Percentiles rank a stretch among this genome's conserved stretches.
phyloP scores from a whole-genome alignment of 202 grass and related monocot species.

The Dendrocalamus latiflorus region DNA sequence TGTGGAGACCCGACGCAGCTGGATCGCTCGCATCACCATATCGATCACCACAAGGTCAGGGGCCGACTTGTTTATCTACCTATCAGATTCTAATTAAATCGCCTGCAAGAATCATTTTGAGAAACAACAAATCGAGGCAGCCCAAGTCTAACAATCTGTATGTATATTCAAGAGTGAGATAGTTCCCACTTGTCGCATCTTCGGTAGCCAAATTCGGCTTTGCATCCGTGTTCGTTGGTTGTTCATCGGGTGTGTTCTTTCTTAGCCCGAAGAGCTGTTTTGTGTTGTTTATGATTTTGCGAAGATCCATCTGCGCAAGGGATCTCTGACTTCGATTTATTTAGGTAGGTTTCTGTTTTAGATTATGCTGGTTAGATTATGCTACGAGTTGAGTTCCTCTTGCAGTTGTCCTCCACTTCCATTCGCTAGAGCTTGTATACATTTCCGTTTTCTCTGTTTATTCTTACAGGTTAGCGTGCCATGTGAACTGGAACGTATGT shows the following conservation, averaged over 20 bases:
- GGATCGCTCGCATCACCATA: background rate
- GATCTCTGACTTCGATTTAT: slow-evolving; percentile 26
- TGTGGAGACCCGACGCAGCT: slow-evolving; percentile 43
- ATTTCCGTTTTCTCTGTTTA: too few relatives aligned
- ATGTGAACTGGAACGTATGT: slow-evolving; percentile 1
- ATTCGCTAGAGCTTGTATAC: too few relatives aligned
- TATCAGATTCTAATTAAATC: background rate
- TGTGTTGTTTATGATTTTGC: too few relatives aligned
- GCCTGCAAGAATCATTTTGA: background rate
- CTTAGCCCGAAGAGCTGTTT: too few relatives aligned
- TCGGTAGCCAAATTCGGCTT: too few relatives aligned
- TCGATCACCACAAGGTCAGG: slow-evolving; percentile 21
- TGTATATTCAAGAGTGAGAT: background rate
- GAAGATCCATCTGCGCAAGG: background rate
- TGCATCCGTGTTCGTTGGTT: too few relatives aligned
- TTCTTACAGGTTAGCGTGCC: too few relatives aligned
- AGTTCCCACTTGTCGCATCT: slow-evolving; percentile 10
- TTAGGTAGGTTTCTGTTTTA: background rate
- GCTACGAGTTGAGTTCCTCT: too few relatives aligned
- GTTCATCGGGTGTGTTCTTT: background rate
- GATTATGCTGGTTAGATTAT: background rate
- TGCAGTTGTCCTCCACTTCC: too few relatives aligned
- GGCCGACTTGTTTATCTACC: slow-evolving; percentile 8
- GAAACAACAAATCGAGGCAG: background rate
- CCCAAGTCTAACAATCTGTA: background rate